Base-by-base conservation (phyloP, 2,329 filamentous ascomycete genomes). In the Pochonia chlamydosporia region DNA sequence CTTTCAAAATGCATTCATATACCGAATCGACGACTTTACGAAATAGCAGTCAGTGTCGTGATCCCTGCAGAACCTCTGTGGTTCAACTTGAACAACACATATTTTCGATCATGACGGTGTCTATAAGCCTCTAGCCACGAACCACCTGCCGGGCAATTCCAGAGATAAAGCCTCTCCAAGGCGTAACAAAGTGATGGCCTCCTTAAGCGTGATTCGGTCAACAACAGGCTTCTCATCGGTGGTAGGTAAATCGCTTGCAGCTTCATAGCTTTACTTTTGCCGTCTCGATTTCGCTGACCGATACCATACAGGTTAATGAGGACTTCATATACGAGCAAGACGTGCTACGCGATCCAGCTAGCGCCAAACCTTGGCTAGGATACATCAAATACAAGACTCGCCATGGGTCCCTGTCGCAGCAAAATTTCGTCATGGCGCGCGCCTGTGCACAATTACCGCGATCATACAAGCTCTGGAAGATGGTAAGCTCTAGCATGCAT, bases 401-500 rank as follows among this genome's bases (percentile, higher is more conserved):
- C 58, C 87, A 95, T 76, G 92, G 91, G 57, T 88, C 80, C 39
- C 63, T 88, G 37, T 81, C 89, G 46, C 92, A 97, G 70, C 92
- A 95, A 69, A 87, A 90, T 8, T 83, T 81, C 56, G 79, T 90
- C 31, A 86, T 97, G 72, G 93, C 97, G 70, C 82, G 93, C 61
- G 92, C 93, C 49, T 96, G 92, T 67, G 76, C 81, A 53, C 87
- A 95, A 59, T 78, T 99, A 40, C 93, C 93, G 43, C 82, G 93
- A 56, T 97, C 92, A 24, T 99, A 96, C 74, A 99, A 99, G 72
- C 76, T 99, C 42, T 99, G 93, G 93, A 97, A 96, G 71, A 83
- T 95, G 81, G 85, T 89, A 70, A 49, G 69, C 58, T 39, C 9
- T 10, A 10, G 13, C n/a, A 7, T 28, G 25, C 16, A 14, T 24